Evolutionary conservation across 805 yeast genomes (phyloP).

Genomic region (Saccharomycopsis sp.): DNA sequence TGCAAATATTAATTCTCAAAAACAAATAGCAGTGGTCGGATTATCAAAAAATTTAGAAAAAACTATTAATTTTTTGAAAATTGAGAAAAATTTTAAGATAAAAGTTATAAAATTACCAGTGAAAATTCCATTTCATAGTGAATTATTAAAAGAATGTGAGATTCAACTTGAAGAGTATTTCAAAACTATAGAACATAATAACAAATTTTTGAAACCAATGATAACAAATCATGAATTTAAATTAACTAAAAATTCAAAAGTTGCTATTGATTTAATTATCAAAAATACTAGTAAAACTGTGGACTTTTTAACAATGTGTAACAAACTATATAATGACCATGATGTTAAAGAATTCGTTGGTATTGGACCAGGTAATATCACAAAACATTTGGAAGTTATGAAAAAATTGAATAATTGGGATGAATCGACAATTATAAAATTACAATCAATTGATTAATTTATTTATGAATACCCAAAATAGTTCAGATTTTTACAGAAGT

Average conservation of each 20-base stretch:
- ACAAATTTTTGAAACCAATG: constrained; percentile 5
- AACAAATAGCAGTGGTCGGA: constrained; percentile 15
- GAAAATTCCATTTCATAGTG: constrained; percentile 15
- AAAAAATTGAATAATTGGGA: background rate
- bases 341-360: constrained; percentile 7
- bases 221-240: constrained; percentile 8
- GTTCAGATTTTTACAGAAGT: too few relatives aligned
- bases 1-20: constrained; percentile 14
- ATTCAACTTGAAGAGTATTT: constrained; percentile 6
- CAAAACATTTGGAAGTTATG: constrained; percentile 6
- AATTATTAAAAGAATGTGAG: constrained; percentile 5
- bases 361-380: constrained; percentile 15
- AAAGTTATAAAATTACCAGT: constrained; percentile 10
- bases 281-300: constrained; percentile 14
- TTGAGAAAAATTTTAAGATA: background rate
- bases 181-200: background rate
- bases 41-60: background rate
- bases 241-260: background rate
- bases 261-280: constrained; percentile 8
- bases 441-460: too few relatives aligned
- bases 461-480: too few relatives aligned
- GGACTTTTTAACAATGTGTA: constrained; percentile 12
- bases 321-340: constrained; percentile 4
- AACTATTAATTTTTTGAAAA: background rate
- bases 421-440: too few relatives aligned